phyloP scores from a whole-genome alignment of 768 basidiomycete genomes.

The Astraeus odoratus region DNA sequence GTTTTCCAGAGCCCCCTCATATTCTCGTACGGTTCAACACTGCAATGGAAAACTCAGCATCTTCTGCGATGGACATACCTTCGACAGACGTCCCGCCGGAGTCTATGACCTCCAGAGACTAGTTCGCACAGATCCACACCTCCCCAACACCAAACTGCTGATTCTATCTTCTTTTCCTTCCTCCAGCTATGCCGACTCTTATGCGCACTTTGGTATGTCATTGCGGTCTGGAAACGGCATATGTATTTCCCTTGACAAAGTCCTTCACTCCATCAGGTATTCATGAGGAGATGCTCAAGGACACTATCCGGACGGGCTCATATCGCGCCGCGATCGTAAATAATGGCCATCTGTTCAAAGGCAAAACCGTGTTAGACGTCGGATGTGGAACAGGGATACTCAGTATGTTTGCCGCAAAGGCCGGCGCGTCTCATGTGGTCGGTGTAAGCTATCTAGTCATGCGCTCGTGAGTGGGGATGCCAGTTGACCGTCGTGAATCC shows the following conservation, averaged over 20 bases:
- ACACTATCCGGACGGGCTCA: slow-evolving; percentile 88
- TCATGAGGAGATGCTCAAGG: slow-evolving; percentile 99
- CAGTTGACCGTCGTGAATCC: slow-evolving; percentile 10
- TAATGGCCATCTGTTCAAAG: slow-evolving; percentile 93
- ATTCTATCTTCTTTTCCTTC: slow-evolving; percentile 29
- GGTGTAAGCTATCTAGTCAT: slow-evolving; percentile 51
- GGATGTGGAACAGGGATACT: slow-evolving; percentile 98
- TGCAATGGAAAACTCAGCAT: slow-evolving; percentile 25
- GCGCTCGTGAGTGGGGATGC: slow-evolving; percentile 3
- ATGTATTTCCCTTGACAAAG: slow-evolving; percentile 4
- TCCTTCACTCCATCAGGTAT: slow-evolving; percentile 52
- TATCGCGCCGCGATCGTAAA: slow-evolving; percentile 93
- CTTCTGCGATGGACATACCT: slow-evolving; percentile 18
- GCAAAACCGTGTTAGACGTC: slow-evolving; percentile 94
- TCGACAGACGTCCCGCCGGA: slow-evolving; percentile 16
- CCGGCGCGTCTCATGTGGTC: slow-evolving; percentile 89
- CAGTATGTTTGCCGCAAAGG: slow-evolving; percentile 97
- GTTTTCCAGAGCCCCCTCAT: slow-evolving; percentile 1
- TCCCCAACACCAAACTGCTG: slow-evolving; percentile 27
- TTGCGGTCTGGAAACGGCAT: not conserved
- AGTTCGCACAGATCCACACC: slow-evolving; percentile 49
- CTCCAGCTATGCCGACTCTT: slow-evolving; percentile 88
- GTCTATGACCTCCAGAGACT: slow-evolving; percentile 83
- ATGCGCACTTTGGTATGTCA: slow-evolving; percentile 82
- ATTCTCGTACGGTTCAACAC: no score